Percentiles rank a stretch among this genome's conserved stretches.
Evolutionary conservation across 345 rosid species (phyloP).

Genomic region (Geranium brycei): DNA sequence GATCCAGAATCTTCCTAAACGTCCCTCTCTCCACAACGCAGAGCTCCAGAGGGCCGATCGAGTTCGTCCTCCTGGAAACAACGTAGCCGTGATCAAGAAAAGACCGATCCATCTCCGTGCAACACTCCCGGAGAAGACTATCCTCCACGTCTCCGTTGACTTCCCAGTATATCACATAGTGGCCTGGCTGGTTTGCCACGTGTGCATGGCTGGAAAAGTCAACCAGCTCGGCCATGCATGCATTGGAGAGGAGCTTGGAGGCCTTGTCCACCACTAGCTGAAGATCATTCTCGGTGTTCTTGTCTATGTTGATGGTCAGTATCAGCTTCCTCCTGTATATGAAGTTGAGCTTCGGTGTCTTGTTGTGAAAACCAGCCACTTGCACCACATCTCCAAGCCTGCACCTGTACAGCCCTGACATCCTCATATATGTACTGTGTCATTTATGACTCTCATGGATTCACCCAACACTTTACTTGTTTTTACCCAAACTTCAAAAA

Average conservation of each 20-base stretch:
- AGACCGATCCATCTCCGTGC: slow-evolving; percentile 61
- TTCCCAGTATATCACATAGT: slow-evolving; percentile 87
- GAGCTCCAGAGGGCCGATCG: slow-evolving; percentile 82
- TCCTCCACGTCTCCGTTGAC: slow-evolving; percentile 69
- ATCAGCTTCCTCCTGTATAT: slow-evolving; percentile 79
- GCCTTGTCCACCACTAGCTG: slow-evolving; percentile 71
- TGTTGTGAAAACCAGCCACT: slow-evolving; percentile 62
- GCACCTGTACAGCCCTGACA: slow-evolving; percentile 63
- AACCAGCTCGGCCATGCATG: slow-evolving; percentile 44
- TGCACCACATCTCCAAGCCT: slow-evolving; percentile 85
- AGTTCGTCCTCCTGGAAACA: slow-evolving; percentile 54
- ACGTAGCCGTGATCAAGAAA: slow-evolving; percentile 78
- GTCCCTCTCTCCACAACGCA: slow-evolving; percentile 63
- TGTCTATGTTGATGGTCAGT: slow-evolving; percentile 75
- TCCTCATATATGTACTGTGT: too few relatives aligned
- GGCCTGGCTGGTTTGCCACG: slow-evolving; percentile 44
- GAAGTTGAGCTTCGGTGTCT: slow-evolving; percentile 75
- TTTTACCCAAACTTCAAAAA: too few relatives aligned
- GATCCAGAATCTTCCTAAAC: slow-evolving; percentile 60
- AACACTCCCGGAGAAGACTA: slow-evolving; percentile 49
- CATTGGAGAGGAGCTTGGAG: slow-evolving; percentile 30
- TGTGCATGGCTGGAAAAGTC: slow-evolving; percentile 89
- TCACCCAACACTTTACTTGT: too few relatives aligned
- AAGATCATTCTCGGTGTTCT: slow-evolving; percentile 87
- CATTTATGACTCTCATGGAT: too few relatives aligned